Percentiles rank a stretch among this genome's conserved stretches.
These are phyloP conservation scores for Inga leiocalycina DNA, from an alignment of 306 rosid species.

Conservation along the genomic window DNA sequence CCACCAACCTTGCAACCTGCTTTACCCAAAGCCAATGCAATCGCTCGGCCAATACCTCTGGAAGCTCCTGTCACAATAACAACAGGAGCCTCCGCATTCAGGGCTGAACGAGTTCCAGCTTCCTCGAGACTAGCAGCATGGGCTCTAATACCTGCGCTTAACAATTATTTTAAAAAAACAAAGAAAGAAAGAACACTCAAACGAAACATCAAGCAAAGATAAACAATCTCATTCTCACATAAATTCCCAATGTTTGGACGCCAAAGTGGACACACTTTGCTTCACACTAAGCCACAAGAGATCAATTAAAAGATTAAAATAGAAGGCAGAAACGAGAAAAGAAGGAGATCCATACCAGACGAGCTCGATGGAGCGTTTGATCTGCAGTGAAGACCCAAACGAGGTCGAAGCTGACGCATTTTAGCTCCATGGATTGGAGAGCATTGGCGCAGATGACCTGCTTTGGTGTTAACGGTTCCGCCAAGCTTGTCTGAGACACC, in stretches of 20 bases:
- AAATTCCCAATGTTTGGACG: not conserved
- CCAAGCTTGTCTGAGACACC: slow-evolving; percentile 21
- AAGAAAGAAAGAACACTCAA: not conserved
- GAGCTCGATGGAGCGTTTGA: slow-evolving; percentile 43
- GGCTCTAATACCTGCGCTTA: slow-evolving; percentile 56
- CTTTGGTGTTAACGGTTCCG: not conserved
- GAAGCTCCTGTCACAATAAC: slow-evolving; percentile 85
- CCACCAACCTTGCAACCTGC: slow-evolving; percentile 73
- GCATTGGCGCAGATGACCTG: slow-evolving; percentile 35
- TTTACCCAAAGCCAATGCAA: slow-evolving; percentile 76
- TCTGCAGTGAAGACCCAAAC: slow-evolving; percentile 37
- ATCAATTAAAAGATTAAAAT: not conserved
- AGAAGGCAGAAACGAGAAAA: not conserved
- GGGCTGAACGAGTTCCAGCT: slow-evolving; percentile 46
- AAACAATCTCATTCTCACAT: not conserved
- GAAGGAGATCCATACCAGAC: slow-evolving; percentile 35
- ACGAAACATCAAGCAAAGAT: not conserved
- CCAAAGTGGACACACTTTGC: not conserved
- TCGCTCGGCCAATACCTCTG: slow-evolving; percentile 85
- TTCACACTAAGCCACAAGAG: not conserved
- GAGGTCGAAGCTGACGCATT: slow-evolving; percentile 33
- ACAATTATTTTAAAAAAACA: not conserved
- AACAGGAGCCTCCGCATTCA: slow-evolving; percentile 63
- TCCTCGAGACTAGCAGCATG: slow-evolving; percentile 59
- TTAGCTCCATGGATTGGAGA: slow-evolving; percentile 35